A percentile compares a stretch with the other conserved stretches of the same genome.
These are phyloP conservation scores for Acer campestre DNA, from an alignment of 345 rosid genomes.

Conservation along the genomic window DNA sequence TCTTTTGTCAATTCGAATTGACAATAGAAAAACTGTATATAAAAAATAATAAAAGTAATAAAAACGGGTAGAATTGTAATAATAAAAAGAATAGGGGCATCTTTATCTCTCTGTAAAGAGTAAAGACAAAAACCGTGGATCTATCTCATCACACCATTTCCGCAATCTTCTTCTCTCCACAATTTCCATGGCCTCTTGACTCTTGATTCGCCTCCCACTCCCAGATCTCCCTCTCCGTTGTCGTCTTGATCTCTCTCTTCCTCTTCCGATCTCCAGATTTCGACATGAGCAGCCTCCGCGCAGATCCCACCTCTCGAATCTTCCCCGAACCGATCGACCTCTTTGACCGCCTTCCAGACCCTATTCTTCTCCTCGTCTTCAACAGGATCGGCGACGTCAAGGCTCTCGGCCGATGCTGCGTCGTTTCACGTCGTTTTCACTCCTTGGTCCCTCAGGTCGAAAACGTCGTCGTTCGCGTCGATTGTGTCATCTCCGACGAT, in stretches of 20 bases:
- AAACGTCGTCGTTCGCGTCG: slow-evolving; percentile 85
- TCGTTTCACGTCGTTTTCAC: slow-evolving; percentile 76
- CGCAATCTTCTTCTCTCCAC: background rate
- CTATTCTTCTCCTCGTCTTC: slow-evolving; percentile 74
- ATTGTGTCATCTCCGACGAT: slow-evolving; percentile 92
- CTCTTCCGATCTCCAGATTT: background rate
- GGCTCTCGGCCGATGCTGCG: slow-evolving; percentile 90
- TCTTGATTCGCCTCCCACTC: background rate
- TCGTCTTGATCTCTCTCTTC: background rate
- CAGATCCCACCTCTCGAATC: slow-evolving; percentile 63
- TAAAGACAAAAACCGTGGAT: slow-evolving; percentile 38
- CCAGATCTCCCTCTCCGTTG: background rate
- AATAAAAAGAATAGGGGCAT: too few relatives aligned
- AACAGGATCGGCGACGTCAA: slow-evolving; percentile 91
- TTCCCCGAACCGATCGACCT: slow-evolving; percentile 63
- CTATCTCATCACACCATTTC: slow-evolving; percentile 35
- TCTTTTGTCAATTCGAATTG: too few relatives aligned
- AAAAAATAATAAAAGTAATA: too few relatives aligned
- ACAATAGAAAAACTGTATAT: too few relatives aligned
- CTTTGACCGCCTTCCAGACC: slow-evolving; percentile 85
- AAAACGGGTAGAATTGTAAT: too few relatives aligned
- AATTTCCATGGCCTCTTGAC: too few relatives aligned
- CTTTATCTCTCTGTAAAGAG: slow-evolving; percentile 17
- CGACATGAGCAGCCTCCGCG: slow-evolving; percentile 12
- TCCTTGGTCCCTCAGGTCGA: slow-evolving; percentile 80